Percentiles rank a stretch among this genome's conserved stretches.
Conservation (phyloP, 345 rosid species). For the Tarenaya hassleriana region DNA sequence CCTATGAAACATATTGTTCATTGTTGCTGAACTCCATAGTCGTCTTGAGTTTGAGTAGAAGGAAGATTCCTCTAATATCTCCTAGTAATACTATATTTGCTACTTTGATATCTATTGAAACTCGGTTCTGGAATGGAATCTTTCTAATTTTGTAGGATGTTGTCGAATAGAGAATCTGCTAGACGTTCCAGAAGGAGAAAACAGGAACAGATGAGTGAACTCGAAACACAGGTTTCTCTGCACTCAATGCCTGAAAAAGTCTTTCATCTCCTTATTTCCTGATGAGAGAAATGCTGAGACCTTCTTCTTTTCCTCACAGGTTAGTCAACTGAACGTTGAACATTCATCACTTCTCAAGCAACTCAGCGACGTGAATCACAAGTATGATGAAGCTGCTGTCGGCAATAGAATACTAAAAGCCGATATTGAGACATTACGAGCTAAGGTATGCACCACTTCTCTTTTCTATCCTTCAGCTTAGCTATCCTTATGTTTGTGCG, state of each 20-base stretch:
- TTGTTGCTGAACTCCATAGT: too few species aligned
- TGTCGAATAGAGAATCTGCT: constrained; percentile 97
- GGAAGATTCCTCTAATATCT: too few species aligned
- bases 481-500: constrained; percentile 2
- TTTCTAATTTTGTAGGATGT: constrained; percentile 52
- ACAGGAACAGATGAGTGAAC: constrained; percentile 79
- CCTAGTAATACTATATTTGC: background rate
- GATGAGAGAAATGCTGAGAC: background rate
- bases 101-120: background rate
- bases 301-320: constrained; percentile 35
- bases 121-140: background rate
- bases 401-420: constrained; percentile 91
- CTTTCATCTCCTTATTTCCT: background rate
- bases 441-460: constrained; percentile 45
- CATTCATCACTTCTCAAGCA: constrained; percentile 60
- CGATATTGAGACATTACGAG: constrained; percentile 84
- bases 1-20: too few species aligned
- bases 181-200: constrained; percentile 95
- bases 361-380: constrained; percentile 61
- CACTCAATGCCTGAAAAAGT: background rate
- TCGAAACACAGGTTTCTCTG: constrained; percentile 72
- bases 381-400: constrained; percentile 73
- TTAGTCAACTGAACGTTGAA: constrained; percentile 72
- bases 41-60: too few species aligned
- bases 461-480: background rate